A percentile compares a stretch with the other conserved stretches of the same genome.
These are phyloP conservation scores for Colletotrichum eleusines DNA, from an alignment of 2,329 filamentous ascomycete genomes.

Conservation along the genomic window DNA sequence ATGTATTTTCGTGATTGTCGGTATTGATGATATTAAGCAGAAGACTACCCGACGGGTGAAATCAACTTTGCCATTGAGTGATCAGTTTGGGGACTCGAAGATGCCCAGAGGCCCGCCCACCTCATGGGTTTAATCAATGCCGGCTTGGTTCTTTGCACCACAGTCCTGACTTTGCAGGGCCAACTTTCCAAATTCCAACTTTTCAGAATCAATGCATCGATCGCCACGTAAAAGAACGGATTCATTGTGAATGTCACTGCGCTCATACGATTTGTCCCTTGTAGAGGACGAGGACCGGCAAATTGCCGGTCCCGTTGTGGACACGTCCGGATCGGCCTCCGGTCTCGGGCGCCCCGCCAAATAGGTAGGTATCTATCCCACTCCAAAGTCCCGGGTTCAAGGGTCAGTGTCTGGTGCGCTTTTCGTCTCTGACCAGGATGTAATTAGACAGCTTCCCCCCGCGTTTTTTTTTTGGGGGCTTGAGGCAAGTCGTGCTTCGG, in stretches of 20 bases:
- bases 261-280: constrained; percentile 11
- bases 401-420: background rate
- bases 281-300: constrained; percentile 10
- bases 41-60: too few relatives aligned
- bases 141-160: background rate
- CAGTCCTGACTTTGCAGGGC: background rate
- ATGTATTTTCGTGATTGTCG: too few relatives aligned
- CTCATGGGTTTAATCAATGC: too few relatives aligned
- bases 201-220: background rate
- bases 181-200: background rate
- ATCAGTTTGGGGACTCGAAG: background rate
- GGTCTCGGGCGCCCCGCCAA: constrained; percentile 27
- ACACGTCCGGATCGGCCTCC: constrained; percentile 21
- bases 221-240: background rate
- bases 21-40: too few relatives aligned
- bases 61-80: too few relatives aligned
- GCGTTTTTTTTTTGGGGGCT: constrained; percentile 19
- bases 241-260: background rate
- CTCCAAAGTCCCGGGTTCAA: background rate
- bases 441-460: constrained; percentile 38
- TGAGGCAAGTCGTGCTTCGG: constrained; percentile 12
- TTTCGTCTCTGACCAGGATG: constrained; percentile 31
- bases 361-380: too few relatives aligned
- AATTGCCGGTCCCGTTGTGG: constrained; percentile 31
- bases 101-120: too few relatives aligned